Base-by-base conservation (phyloP, 441 rosid genomes). In the Arabidopsis lyrata region DNA sequence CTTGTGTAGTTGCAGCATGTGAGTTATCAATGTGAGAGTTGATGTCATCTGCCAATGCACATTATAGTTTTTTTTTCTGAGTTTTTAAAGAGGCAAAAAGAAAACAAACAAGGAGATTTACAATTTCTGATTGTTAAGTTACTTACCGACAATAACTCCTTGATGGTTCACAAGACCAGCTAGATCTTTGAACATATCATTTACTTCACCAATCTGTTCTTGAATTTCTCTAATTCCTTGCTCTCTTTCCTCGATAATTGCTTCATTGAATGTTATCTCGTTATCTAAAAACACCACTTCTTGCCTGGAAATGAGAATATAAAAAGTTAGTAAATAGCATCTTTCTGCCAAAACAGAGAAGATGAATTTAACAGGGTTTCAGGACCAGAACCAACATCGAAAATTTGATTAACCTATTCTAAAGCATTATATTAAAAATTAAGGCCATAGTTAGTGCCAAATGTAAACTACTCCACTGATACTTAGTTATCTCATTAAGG, bases 181-280 rank as follows among this genome's bases (percentile, higher is more conserved):
- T 56, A 86, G 77, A 78, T 88, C 92, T 82, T 84, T 85, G 74
- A 88, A 86, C 42, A 88, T 88, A 63, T 86, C 90, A 77, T 88
- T 86, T 59, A 86, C 92, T 70, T 86, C 87, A n/a, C 83, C 66
- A 73, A 88, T 88, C 75, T 88, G 88, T 65, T 83, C 77, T 71
- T 86, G 88, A 58, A 88, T 79, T 80, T 88, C 92, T 83, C 78
- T 77, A 62, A 88, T 88, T 35, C 88, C 92, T 67, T 86, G 87
- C 58, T 88, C 92, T 59, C 92, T 81, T 83, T 88, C 92, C 79
- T 86, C 92, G 20, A 88, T 86, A 15, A 86, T 78, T 55, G 92
- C 87, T 76, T 88, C 92, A 20, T 88, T 88, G 80, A 86, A 88
- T 62, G 82, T 80, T 75, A 88, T 83, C 68, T 88, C 92, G 64